Conservation (phyloP, 352 stramenopile species). For the Phytophthora aleatoria region DNA sequence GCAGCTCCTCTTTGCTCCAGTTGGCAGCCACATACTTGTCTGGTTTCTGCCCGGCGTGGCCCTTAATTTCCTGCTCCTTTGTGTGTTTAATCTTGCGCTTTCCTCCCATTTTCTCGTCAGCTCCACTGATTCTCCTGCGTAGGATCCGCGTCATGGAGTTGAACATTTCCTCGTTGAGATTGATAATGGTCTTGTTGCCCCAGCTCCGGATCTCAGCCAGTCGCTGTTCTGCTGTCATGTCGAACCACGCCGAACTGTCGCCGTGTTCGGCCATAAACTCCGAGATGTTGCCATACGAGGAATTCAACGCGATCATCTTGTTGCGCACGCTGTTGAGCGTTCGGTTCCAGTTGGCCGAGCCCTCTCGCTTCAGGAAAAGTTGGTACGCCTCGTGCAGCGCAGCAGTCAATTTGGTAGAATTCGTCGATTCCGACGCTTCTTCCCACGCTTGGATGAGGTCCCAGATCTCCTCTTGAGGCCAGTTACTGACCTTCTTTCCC, state of each 20-base stretch:
- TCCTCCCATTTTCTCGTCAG: constrained; percentile 6
- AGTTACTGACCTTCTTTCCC: constrained; percentile 38
- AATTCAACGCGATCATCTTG: constrained; percentile 51
- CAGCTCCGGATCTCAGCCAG: constrained; percentile 32
- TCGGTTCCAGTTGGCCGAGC: constrained; percentile 19
- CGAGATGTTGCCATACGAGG: constrained; percentile 32
- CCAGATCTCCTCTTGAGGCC: constrained; percentile 38
- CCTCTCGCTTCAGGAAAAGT: constrained; percentile 35
- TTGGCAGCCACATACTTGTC: constrained; percentile 35
- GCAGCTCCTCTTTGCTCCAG: constrained; percentile 42
- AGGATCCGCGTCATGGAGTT: constrained; percentile 34
- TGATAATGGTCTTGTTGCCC: constrained; percentile 41
- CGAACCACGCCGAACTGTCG: constrained; percentile 35
- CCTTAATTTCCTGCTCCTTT: constrained; percentile 25
- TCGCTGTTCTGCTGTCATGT: constrained; percentile 30
- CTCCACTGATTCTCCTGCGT: constrained; percentile 15
- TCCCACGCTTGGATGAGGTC: constrained; percentile 39
- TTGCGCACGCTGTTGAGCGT: constrained; percentile 41
- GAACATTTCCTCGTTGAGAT: constrained; percentile 39
- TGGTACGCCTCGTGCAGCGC: constrained; percentile 31
- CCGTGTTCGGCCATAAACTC: constrained; percentile 30
- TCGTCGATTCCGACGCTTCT: constrained; percentile 19
- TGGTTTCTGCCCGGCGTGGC: constrained; percentile 17
- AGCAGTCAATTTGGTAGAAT: constrained; percentile 24
- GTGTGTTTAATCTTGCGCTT: constrained; percentile 9